phyloP scores from a whole-genome alignment of 768 basidiomycete species.

The Rhizopogon vinicolor region DNA sequence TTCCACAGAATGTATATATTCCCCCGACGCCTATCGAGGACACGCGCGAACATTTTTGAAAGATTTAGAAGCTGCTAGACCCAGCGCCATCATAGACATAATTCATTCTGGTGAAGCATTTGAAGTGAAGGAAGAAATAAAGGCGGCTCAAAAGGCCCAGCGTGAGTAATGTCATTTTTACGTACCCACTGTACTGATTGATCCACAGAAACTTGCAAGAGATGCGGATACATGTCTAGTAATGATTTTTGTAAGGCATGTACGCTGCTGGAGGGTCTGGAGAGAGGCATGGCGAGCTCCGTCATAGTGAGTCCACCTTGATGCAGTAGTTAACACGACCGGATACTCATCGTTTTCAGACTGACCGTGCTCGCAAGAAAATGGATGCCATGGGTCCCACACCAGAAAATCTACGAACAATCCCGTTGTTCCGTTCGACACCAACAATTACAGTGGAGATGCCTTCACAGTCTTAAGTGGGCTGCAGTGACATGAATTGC shows the following conservation, averaged over 20 bases:
- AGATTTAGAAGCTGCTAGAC: constrained; percentile 89
- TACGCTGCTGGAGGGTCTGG: constrained; percentile 83
- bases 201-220: constrained; percentile 73
- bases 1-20: constrained; percentile 99
- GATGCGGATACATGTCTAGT: constrained; percentile 95
- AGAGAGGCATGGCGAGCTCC: constrained; percentile 69
- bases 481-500: no score
- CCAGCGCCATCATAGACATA: constrained; percentile 95
- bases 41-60: constrained; percentile 94
- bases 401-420: constrained; percentile 69
- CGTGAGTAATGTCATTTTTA: constrained; percentile 48
- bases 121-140: constrained; percentile 81
- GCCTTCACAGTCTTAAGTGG: constrained; percentile 8
- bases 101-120: constrained; percentile 95
- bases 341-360: constrained; percentile 35
- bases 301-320: constrained; percentile 47
- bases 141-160: constrained; percentile 75
- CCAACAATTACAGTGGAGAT: constrained; percentile 38
- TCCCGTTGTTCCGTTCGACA: constrained; percentile 60
- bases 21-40: constrained; percentile 96
- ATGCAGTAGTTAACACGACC: background rate
- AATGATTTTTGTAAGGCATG: constrained; percentile 98
- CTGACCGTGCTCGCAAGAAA: constrained; percentile 62
- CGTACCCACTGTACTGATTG: constrained; percentile 3
- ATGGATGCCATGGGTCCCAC: constrained; percentile 53